These are phyloP conservation scores for Herpetospermum pedunculosum DNA, from an alignment of 306 rosid species.

Conservation along the genomic window DNA sequence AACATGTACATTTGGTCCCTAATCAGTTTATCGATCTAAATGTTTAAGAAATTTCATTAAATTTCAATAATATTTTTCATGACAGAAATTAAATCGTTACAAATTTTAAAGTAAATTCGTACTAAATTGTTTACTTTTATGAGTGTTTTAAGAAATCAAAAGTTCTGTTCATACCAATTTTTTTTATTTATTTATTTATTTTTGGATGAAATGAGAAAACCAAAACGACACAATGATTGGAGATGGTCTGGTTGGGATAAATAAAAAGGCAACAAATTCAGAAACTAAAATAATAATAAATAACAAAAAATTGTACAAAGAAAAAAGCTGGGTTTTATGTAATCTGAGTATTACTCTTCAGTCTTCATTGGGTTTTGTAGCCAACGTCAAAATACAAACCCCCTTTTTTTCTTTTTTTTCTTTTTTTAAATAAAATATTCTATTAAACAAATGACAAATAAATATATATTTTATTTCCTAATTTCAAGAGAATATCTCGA, in stretches of 20 bases:
- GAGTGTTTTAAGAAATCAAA: too few relatives aligned
- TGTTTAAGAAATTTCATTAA: too few relatives aligned
- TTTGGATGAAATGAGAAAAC: not conserved
- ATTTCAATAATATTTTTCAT: too few relatives aligned
- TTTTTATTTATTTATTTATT: too few relatives aligned
- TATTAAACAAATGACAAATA: not conserved
- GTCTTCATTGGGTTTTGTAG: slow-evolving; percentile 1
- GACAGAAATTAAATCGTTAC: too few relatives aligned
- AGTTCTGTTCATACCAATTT: too few relatives aligned
- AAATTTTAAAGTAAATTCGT: too few relatives aligned
- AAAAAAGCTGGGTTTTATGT: not conserved
- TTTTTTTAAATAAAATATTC: not conserved
- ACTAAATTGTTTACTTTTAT: too few relatives aligned
- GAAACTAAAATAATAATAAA: not conserved
- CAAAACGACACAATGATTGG: slow-evolving; percentile 9
- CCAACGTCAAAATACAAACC: not conserved
- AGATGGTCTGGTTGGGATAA: not conserved
- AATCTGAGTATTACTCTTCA: slow-evolving; percentile 11
- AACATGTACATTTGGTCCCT: too few relatives aligned
- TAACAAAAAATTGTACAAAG: not conserved
- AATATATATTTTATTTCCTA: not conserved
- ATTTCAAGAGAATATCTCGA: slow-evolving; percentile 9
- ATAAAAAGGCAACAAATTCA: not conserved
- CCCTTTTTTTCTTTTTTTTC: too few relatives aligned
- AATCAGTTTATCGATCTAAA: too few relatives aligned